These are phyloP conservation scores for Dendrobium catenatum DNA, from an alignment of 106 monocot species.

Conservation along the genomic window DNA sequence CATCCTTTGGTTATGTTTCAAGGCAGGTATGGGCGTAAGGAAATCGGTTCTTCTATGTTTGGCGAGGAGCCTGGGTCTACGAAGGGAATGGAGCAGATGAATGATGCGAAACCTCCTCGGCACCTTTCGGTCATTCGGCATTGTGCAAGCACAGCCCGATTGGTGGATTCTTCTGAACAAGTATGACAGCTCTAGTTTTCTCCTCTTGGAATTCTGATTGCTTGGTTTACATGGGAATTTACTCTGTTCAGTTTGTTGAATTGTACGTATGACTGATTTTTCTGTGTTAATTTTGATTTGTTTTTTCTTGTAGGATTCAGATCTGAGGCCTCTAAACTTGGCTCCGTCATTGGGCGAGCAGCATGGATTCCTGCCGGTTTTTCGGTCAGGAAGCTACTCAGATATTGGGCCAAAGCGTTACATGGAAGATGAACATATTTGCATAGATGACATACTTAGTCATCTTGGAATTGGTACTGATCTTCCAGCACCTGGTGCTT, in stretches of 20 bases:
- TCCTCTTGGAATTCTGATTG: background rate
- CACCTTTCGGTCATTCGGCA: conserved; percentile 45
- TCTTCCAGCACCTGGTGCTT: conserved; percentile 44
- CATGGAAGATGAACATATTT: conserved; percentile 32
- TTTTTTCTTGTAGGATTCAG: conserved; percentile 8
- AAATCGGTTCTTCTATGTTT: conserved; percentile 12
- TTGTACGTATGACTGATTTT: background rate
- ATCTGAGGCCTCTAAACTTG: conserved; percentile 8
- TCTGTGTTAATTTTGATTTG: background rate
- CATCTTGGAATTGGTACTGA: conserved; percentile 26
- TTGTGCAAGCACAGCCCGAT: conserved; percentile 32
- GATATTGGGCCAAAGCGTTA: conserved; percentile 21
- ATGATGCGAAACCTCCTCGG: conserved; percentile 39
- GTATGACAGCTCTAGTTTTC: background rate
- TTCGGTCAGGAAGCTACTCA: conserved; percentile 27
- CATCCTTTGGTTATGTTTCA: conserved; percentile 21
- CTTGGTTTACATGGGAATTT: background rate
- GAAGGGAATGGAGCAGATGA: conserved; percentile 25
- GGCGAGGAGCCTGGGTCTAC: conserved; percentile 18
- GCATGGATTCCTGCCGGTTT: conserved; percentile 16
- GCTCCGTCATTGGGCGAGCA: conserved; percentile 13
- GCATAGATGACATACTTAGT: conserved; percentile 44
- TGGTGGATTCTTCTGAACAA: conserved; percentile 18
- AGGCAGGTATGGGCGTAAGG: conserved; percentile 11
- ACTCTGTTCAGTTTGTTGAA: background rate